Evolutionary conservation across 495 filamentous ascomycete species (phyloP).

Genomic region (Penicillium verhagenii): DNA sequence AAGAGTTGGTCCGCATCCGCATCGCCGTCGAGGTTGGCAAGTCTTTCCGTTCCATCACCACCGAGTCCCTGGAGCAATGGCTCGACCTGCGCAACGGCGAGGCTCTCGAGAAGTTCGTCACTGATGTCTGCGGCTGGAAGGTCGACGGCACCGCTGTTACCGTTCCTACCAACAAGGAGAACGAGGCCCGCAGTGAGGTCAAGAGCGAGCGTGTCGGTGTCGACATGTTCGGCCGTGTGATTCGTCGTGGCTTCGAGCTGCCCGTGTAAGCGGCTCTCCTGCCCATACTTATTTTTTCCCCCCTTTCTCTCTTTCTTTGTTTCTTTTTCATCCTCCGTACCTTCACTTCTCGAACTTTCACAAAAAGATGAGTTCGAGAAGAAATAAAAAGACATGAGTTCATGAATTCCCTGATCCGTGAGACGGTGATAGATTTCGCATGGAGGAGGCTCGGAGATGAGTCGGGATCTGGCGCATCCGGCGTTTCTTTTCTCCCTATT

Average conservation of each 20-base stretch:
- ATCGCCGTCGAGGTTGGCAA: constrained; percentile 90
- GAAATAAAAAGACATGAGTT: constrained; percentile 33
- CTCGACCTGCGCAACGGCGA: constrained; percentile 70
- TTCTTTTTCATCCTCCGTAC: constrained; percentile 19
- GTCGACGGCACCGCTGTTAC: constrained; percentile 65
- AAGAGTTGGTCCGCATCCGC: constrained; percentile 89
- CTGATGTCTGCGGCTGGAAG: constrained; percentile 84
- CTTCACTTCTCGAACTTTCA: constrained; percentile 6
- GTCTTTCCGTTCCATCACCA: constrained; percentile 78
- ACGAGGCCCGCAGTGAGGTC: constrained; percentile 94
- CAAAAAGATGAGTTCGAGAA: constrained; percentile 3
- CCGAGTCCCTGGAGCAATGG: constrained; percentile 79
- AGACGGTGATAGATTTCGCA: constrained; percentile 35
- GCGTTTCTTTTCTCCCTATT: constrained; percentile 29
- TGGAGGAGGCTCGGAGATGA: constrained; percentile 31
- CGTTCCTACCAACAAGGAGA: constrained; percentile 92
- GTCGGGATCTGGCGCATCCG: constrained; percentile 35
- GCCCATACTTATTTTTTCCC: constrained; percentile 9
- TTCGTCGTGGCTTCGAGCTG: constrained; percentile 88
- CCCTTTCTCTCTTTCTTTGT: constrained; percentile 8
- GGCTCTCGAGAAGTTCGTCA: constrained; percentile 76
- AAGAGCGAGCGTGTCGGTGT: constrained; percentile 84
- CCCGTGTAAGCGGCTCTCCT: constrained; percentile 53
- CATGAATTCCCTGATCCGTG: constrained; percentile 31
- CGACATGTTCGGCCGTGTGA: constrained; percentile 81